phyloP scores from a whole-genome alignment of 2,329 filamentous ascomycete genomes.

The Tolypocladium endophyticum region DNA sequence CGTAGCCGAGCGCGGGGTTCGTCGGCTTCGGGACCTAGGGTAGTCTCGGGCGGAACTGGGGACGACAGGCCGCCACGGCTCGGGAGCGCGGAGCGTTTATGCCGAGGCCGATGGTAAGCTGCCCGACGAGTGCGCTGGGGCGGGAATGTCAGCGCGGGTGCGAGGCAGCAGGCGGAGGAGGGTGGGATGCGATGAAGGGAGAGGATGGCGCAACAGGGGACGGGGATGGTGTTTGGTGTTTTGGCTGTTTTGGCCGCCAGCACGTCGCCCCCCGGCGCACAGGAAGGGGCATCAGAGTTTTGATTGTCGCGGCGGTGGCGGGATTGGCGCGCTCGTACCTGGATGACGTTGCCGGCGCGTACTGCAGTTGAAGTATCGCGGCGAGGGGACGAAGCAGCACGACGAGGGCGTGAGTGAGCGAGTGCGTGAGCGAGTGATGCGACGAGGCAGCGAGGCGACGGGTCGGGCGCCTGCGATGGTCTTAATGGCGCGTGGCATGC shows the following conservation, averaged over 20 bases:
- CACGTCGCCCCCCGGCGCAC: too few relatives aligned
- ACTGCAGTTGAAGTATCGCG: too few relatives aligned
- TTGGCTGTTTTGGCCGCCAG: too few relatives aligned
- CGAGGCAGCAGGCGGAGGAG: neutral
- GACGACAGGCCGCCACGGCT: neutral
- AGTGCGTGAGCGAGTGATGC: too few relatives aligned
- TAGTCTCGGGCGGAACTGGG: neutral
- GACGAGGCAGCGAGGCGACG: neutral
- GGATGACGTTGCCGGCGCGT: neutral
- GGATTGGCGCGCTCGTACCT: neutral
- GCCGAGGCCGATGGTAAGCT: neutral
- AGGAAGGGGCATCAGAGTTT: neutral
- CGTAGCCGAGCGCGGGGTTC: slow-evolving; percentile 1
- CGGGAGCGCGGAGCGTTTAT: neutral
- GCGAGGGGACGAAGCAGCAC: too few relatives aligned
- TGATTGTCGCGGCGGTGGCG: neutral
- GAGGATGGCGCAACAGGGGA: neutral
- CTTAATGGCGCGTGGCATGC: too few relatives aligned
- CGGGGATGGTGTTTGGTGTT: neutral
- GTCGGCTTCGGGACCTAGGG: slow-evolving; percentile 1
- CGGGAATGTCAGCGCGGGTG: neutral
- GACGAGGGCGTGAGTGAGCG: too few relatives aligned
- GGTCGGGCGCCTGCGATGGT: neutral
- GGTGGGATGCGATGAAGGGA: too few relatives aligned
- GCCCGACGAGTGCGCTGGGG: neutral